Base-by-base conservation (phyloP, 2,329 filamentous ascomycete genomes). In the Tetracladium maxilliforme region DNA sequence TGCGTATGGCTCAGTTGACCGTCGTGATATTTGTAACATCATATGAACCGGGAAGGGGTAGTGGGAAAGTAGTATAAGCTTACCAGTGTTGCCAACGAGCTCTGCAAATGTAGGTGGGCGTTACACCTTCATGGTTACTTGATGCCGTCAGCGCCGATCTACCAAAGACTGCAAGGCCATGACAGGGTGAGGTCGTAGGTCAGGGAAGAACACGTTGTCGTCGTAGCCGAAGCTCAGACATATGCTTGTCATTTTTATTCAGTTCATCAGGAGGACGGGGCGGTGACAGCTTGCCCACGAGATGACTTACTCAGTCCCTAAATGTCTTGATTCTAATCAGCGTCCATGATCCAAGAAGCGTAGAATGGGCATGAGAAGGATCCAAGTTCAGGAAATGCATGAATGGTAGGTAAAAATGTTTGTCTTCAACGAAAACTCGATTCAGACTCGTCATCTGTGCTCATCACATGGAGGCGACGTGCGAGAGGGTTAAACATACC, bases 211-310 rank as follows among this genome's bases (percentile, higher is more conserved):
- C 58, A 63, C 52, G 48, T 46, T 58, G 38, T 66, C 62, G 56
- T 66, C 62, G 56, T 54, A 29, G 58, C 59, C 48, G 48, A 58
- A 64, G 71, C 83, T 92, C 75, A 66, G 83, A 92, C 82, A 92
- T 92, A 92, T 92, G 82, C 82, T 92, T 92, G 83, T 92, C 82
- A 70, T 72, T 76, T 57, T 53, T 61, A 76, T 83, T 70, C 54
- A 63, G 52, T 66, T 90, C 81, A 90, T 90, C 82, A 90, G 71
- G 44, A 53, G 50, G 43, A 43, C 43, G 30, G 31, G 32, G 34
- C 32, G 35, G 33, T 26, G 34, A 41, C 37, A 38, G 33, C 31
- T 34, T 25, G 20, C 28, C 28, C 32, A 25, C 19, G 27, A 41
- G 30, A 39, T 31, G 30, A 37, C 27, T 23, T 34, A 30, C 28